Base-by-base conservation (phyloP, 805 yeast species). In the Zygoascus bituminiphila region DNA sequence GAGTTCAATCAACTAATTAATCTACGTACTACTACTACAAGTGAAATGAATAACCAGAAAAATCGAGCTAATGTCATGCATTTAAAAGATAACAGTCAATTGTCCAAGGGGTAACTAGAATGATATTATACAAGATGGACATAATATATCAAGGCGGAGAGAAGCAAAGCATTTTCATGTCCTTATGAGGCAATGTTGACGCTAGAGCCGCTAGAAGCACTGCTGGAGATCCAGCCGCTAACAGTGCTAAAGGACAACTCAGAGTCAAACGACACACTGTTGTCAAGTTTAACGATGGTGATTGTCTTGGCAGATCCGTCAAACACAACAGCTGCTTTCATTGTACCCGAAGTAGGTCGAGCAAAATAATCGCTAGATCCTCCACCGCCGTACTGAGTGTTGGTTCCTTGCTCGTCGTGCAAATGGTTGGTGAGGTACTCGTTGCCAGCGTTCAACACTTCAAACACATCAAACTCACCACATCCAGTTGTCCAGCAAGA, bases 401-500 rank as follows among this genome's bases (percentile, higher is more conserved):
- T 78, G 55, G 73, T 64, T 63, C 89, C 91, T 72, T 85, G 94
- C 58, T 84, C 86, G 63, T 77, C 79, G 72, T 91, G 98, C 61
- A 91, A 70, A 64, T 88, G 93, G 49, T 86, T 73, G 60, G 84
- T 81, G 67, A 89, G 72, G 66, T 82, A 80, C 64, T 74, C 71
- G 54, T 86, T 79, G 57, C 96, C 96, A 31, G 84, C 57, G 53
- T 80, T 71, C 58, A 93, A 77, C 58, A 91, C 76, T 77, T 93
- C 98, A 62, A 91, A 93, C 61, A 88, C 74, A 71, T 93, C 98
- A 61, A 93, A 75, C 75, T 93, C 98, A 73, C 98, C 98, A 73
- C 98, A 93, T 53, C 98, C 98, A 48, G 95, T 76, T 47, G 77
- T 61, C 98, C 98, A 93, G 78, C 98, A 93, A 33, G 97, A 88